Percentiles rank a stretch among this genome's conserved stretches.
Evolutionary conservation across 73 alveolate species (phyloP).

Genomic region (Chromera velia): DNA sequence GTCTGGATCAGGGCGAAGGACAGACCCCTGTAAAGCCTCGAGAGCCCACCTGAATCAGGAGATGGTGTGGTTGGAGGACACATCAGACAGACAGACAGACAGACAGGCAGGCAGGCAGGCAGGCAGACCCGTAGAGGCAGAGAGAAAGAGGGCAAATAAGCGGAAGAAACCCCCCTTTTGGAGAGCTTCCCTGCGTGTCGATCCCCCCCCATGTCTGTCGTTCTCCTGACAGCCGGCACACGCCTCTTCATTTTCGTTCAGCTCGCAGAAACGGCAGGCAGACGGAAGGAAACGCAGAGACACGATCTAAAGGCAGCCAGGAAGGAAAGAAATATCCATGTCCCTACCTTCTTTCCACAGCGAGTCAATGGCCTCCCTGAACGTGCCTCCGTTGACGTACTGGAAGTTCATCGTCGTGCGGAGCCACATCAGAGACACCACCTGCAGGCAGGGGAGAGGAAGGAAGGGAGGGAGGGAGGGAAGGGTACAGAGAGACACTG

Average conservation of each 20-base stretch:
- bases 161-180: too few relatives aligned
- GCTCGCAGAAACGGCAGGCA: neutral
- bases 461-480: too few relatives aligned
- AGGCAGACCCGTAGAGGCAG: too few relatives aligned
- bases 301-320: too few relatives aligned
- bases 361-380: conserved; percentile 46
- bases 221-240: neutral
- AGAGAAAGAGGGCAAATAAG: neutral
- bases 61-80: neutral
- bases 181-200: too few relatives aligned
- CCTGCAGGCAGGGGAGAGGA: too few relatives aligned
- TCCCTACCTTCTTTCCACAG: conserved; percentile 58
- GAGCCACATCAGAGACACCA: conserved; percentile 67
- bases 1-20: conserved; percentile 65
- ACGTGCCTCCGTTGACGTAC: conserved; percentile 60
- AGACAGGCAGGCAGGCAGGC: too few relatives aligned
- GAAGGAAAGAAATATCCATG: neutral
- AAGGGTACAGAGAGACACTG: too few relatives aligned
- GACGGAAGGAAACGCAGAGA: too few relatives aligned
- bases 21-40: conserved; percentile 60
- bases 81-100: neutral
- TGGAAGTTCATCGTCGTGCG: conserved; percentile 69
- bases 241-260: neutral
- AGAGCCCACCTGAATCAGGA: conserved; percentile 46
- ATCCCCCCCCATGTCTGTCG: neutral